Evolutionary conservation across 148 eudicot genomes (phyloP), one percentile per base, ranked within the genome.

Genomic region (Rhododendron griersonianum): DNA sequence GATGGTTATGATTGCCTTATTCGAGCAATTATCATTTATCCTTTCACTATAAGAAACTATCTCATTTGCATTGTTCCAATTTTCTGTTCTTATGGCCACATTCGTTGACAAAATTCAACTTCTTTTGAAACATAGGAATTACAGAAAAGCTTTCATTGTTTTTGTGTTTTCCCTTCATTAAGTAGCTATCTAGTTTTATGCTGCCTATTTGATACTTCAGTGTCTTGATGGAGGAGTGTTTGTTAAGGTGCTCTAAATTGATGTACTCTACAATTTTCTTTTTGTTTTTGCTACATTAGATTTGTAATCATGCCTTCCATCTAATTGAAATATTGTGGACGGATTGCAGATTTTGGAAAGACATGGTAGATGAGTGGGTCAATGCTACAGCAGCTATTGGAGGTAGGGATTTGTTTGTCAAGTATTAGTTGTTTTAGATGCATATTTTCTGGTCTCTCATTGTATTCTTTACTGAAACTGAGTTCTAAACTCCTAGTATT

Each of bases 351-450:
- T 90, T 85, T 48, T 97, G 99, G 99, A 94, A 90, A 91, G 83
- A 81, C 76, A 88, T 95, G 89, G 98, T 93, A 61, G 98, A 95
- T 86, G 95, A 90, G 55, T 97, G 95, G 94, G 92, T 92, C 75
- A 87, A 88, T 88, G 88, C 96, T 61, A 91, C 92, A 35, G 84
- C 86, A 81, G 91, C 90, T 79, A 79, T 87, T 81, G 88, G 94
- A 89, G 96, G 98, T 95, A 78, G n/a, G 16, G 80, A 37, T 55
- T 77, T 76, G 59, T 21, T 81, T 85, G 16, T 65, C 39, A 57
- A 18, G 25, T 45, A 5, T 86, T 65, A 39, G 37, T 28, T 84
- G 18, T 48, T 84, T 37, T 50, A 50, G 25, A 50, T 84, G 7
- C 1, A 28, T 75, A 25, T 85, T 11, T 19, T 81, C 74, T 10